Conservation (phyloP, 352 stramenopile species). For the Phytophthora capsici region DNA sequence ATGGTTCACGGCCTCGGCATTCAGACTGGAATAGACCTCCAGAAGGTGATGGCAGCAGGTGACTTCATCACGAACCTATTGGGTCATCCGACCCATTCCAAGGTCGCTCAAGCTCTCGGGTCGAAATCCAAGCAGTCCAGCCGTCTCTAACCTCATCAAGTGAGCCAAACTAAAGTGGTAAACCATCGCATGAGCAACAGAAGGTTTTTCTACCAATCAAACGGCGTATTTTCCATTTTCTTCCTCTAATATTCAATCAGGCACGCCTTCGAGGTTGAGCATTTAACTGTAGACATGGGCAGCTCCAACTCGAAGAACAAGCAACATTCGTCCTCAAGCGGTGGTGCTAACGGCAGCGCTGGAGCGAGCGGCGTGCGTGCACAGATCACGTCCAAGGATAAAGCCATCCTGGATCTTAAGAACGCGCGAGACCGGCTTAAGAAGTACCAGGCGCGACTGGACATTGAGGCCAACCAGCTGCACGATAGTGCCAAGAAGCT, state of each 20-base stretch:
- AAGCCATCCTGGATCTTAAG: slow-evolving; percentile 89
- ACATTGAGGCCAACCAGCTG: slow-evolving; percentile 82
- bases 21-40: slow-evolving; percentile 93
- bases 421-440: slow-evolving; percentile 87
- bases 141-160: slow-evolving; percentile 48
- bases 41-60: slow-evolving; percentile 90
- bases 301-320: slow-evolving; percentile 68
- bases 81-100: slow-evolving; percentile 82
- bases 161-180: slow-evolving; percentile 3
- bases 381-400: slow-evolving; percentile 89
- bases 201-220: slow-evolving; percentile 22
- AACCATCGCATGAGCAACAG: not conserved
- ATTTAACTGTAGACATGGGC: slow-evolving; percentile 38
- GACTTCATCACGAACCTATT: slow-evolving; percentile 91
- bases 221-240: slow-evolving; percentile 1
- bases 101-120: slow-evolving; percentile 79
- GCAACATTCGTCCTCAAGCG: slow-evolving; percentile 20
- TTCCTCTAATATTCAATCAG: not conserved
- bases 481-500: slow-evolving; percentile 82
- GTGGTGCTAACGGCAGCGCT: not conserved
- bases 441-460: slow-evolving; percentile 85
- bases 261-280: too few relatives aligned
- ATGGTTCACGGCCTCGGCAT: slow-evolving; percentile 97
- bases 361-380: slow-evolving; percentile 40
- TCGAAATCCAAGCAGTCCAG: slow-evolving; percentile 32